Conservation (phyloP, 805 yeast genomes). For the Cyberlindnera mississippiensis region DNA sequence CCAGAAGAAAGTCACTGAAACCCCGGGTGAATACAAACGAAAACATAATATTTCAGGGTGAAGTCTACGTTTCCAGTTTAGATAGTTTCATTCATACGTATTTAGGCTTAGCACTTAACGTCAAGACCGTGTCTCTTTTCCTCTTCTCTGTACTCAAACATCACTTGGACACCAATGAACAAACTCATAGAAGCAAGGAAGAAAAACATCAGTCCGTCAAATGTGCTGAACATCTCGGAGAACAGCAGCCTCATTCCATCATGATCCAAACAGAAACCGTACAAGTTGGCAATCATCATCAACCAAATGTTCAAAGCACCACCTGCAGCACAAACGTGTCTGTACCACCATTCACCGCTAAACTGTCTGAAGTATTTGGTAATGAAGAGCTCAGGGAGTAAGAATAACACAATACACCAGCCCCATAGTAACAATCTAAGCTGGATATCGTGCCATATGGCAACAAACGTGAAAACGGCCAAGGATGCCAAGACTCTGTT, state of each 20-base stretch:
- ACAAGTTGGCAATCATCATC: conserved; percentile 96
- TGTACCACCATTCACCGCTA: conserved; percentile 56
- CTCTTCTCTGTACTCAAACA: conserved; percentile 88
- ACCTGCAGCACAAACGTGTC: conserved; percentile 81
- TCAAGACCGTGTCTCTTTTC: conserved; percentile 83
- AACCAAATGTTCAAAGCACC: conserved; percentile 90
- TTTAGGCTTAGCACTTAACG: conserved; percentile 53
- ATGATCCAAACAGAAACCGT: conserved; percentile 90
- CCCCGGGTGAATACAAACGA: conserved; percentile 80
- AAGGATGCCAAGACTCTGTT: conserved; percentile 72
- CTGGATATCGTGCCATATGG: conserved; percentile 97
- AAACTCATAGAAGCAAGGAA: conserved; percentile 57
- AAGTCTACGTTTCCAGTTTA: no score
- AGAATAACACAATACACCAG: conserved; percentile 83
- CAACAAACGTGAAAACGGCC: conserved; percentile 91
- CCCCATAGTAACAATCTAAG: conserved; percentile 89
- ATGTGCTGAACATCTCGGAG: conserved; percentile 66
- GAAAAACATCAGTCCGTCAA: conserved; percentile 61
- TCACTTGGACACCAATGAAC: conserved; percentile 83
- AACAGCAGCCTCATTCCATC: conserved; percentile 75
- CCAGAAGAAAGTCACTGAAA: conserved; percentile 48
- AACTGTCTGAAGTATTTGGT: conserved; percentile 41
- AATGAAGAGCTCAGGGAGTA: conserved; percentile 79
- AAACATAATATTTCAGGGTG: conserved; percentile 23
- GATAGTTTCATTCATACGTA: neutral